phyloP scores from a whole-genome alignment of 768 basidiomycete species.

The Hortiboletus flavorubellus region DNA sequence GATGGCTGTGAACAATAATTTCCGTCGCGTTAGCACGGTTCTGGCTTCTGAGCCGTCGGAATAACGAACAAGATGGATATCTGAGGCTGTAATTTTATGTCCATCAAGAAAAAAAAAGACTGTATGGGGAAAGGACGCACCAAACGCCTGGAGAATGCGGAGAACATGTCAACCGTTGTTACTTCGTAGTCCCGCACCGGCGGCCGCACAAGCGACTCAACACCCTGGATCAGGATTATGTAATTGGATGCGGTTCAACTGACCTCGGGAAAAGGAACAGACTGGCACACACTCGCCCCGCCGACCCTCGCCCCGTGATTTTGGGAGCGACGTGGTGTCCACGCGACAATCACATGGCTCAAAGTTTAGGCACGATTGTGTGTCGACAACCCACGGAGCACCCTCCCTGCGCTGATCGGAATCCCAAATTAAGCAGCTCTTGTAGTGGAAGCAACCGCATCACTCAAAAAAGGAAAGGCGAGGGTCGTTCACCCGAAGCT shows the following conservation, averaged over 20 bases:
- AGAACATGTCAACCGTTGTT: conserved; percentile 28
- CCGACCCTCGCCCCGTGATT: too few relatives aligned
- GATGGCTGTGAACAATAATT: conserved; percentile 45
- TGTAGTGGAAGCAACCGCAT: not conserved
- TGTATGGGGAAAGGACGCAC: conserved; percentile 21
- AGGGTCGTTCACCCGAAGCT: not conserved
- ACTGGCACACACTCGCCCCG: too few relatives aligned
- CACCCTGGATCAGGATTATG: too few relatives aligned
- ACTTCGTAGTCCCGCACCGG: too few relatives aligned
- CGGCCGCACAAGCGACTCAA: not conserved
- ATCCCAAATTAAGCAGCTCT: conserved; percentile 9
- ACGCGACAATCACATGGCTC: conserved; percentile 13
- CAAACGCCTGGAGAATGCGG: conserved; percentile 36
- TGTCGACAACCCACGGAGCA: not conserved
- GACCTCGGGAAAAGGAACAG: too few relatives aligned
- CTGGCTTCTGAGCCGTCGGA: not conserved
- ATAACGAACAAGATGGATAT: conserved; percentile 61
- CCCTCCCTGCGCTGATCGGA: conserved; percentile 10
- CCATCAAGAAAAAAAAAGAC: not conserved
- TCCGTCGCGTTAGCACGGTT: conserved; percentile 1
- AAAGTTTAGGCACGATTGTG: not conserved
- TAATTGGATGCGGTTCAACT: not conserved
- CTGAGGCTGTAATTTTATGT: conserved; percentile 41
- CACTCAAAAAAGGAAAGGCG: not conserved
- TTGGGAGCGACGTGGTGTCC: not conserved